Percentiles rank a stretch among this genome's conserved stretches.
These are phyloP conservation scores for Aureobasidium sp. DNA, from an alignment of 2,329 filamentous ascomycete species.

Conservation along the genomic window DNA sequence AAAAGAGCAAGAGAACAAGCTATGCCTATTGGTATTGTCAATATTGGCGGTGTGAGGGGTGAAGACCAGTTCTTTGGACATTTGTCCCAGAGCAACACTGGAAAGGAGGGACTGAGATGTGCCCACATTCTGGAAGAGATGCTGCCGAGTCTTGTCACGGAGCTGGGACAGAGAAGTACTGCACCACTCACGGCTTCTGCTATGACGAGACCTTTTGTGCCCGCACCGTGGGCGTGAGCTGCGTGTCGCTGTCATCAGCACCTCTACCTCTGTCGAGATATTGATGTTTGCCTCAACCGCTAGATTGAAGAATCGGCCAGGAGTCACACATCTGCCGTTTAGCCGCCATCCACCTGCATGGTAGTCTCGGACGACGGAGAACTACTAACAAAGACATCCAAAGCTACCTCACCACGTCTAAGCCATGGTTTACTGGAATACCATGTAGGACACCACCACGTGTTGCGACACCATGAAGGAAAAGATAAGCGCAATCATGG, in stretches of 20 bases:
- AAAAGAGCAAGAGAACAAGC: constrained; percentile 73
- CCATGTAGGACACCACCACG: too few relatives aligned
- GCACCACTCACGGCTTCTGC: background rate
- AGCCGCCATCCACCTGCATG: background rate
- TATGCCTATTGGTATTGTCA: constrained; percentile 82
- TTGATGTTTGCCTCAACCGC: too few relatives aligned
- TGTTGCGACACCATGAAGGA: too few relatives aligned
- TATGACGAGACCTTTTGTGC: background rate
- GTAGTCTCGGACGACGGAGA: background rate
- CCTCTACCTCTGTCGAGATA: too few relatives aligned
- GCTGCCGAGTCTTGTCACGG: constrained; percentile 29
- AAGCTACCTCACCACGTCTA: too few relatives aligned
- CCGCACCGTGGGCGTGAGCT: constrained; percentile 9
- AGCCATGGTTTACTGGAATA: too few relatives aligned
- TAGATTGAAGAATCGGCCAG: background rate
- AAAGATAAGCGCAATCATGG: too few relatives aligned
- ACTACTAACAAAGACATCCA: too few relatives aligned
- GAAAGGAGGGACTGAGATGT: constrained; percentile 33
- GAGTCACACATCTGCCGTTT: background rate
- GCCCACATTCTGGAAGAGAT: constrained; percentile 36
- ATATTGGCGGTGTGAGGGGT: constrained; percentile 75
- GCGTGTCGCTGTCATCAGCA: too few relatives aligned
- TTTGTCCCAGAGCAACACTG: constrained; percentile 40
- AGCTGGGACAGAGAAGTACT: constrained; percentile 13
- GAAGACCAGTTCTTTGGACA: constrained; percentile 65